phyloP scores from a whole-genome alignment of 257 asterid species.

The Solanum sparsipilum region DNA sequence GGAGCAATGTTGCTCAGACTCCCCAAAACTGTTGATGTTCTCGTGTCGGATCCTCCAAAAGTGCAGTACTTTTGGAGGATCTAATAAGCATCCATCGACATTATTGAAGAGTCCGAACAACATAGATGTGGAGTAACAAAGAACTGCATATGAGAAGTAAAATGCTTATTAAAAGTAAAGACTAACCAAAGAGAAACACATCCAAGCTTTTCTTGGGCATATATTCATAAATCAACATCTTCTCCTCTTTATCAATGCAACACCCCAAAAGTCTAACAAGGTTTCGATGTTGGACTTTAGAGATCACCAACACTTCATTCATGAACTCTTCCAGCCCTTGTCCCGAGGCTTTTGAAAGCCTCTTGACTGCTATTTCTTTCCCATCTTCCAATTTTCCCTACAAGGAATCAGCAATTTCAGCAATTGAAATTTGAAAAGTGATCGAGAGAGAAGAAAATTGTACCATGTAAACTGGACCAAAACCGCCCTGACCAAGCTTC shows the following conservation, averaged over 20 bases:
- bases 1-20: background rate
- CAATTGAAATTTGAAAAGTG: background rate
- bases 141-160: background rate
- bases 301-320: constrained; percentile 46
- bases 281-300: constrained; percentile 55
- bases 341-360: constrained; percentile 43
- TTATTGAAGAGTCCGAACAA: background rate
- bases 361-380: constrained; percentile 48
- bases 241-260: constrained; percentile 42
- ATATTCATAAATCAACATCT: constrained; percentile 51
- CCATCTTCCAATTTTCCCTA: constrained; percentile 48
- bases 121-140: background rate
- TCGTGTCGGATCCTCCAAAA: background rate
- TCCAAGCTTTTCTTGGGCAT: constrained; percentile 39
- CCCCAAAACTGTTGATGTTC: background rate
- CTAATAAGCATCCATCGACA: background rate
- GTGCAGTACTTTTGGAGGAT: background rate
- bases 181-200: constrained; percentile 25
- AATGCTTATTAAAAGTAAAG: background rate
- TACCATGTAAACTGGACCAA: constrained; percentile 36
- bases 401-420: background rate
- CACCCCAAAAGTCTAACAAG: constrained; percentile 49
- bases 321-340: constrained; percentile 57
- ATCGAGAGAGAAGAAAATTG: background rate
- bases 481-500: constrained; percentile 60